Evolutionary conservation across 2,329 filamentous ascomycete genomes (phyloP), one percentile per base, ranked within the genome.

Genomic region (Coniochaeta sp.): DNA sequence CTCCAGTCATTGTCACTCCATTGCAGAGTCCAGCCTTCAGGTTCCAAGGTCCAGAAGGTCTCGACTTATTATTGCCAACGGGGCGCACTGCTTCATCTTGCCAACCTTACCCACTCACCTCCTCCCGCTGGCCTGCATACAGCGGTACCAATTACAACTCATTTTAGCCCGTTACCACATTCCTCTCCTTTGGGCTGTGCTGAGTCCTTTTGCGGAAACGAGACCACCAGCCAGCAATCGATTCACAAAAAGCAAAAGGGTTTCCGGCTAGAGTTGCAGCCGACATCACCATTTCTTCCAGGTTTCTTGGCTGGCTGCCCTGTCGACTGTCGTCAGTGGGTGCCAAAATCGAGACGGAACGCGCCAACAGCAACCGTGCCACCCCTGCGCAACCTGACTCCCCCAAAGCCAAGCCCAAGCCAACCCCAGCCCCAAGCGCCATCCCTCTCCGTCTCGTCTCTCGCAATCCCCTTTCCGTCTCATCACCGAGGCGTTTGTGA

Each of bases 381-480:
- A 48, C 20, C 45, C 45, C 45, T 48, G 45, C 26, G 3, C n/a
- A n/a, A 18, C 24, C 27, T 48, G 45, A 28, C 45, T 48, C 24
- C n/a, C n/a, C n/a, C 45, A 28, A 48, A 48, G 45, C 45, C 45
- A 48, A 48, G 45, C 45, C 38, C 45, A 48, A 48, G 26, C 45
- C 45, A 31, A 48, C 45, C n/a, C 45, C 45, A 48, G 45, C 28
- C 45, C 45, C 45, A 22, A 31, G 45, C 45, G 45, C 27, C 45
- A 8, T 48, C 27, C 48, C 38, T 24, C 18, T 22, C 35, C 24
- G 33, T n/a, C 26, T 16, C 38, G 48, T 47, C 33, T 52, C n/a
- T n/a, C n/a, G n/a, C n/a, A 31, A 38, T 31, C 46, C 27, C 49
- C 51, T 31, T 48, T 33, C 31, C 47, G 18, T n/a, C 46, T 28